These are phyloP conservation scores for Chaetomium olivaceum DNA, from an alignment of 2,329 filamentous ascomycete genomes.

Conservation along the genomic window DNA sequence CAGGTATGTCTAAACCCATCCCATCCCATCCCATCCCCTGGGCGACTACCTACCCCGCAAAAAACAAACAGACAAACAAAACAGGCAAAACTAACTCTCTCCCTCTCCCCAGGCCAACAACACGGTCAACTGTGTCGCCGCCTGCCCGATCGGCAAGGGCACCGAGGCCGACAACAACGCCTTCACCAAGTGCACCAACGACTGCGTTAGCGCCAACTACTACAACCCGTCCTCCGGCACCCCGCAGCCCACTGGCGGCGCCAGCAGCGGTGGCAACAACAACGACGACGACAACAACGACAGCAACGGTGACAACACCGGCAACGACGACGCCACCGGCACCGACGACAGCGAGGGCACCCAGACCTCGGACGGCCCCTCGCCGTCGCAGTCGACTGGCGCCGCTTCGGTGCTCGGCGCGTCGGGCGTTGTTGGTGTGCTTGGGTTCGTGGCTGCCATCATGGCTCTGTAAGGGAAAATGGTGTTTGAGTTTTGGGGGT, in stretches of 20 bases:
- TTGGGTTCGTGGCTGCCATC: constrained; percentile 53
- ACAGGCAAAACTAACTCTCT: background rate
- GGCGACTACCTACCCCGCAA: constrained; percentile 39
- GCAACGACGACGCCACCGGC: constrained; percentile 31
- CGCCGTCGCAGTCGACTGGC: constrained; percentile 24
- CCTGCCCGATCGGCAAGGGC: constrained; percentile 64
- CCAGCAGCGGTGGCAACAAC: constrained; percentile 40
- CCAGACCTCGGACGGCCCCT: constrained; percentile 34
- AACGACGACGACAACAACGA: constrained; percentile 35
- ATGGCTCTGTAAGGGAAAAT: constrained; percentile 48
- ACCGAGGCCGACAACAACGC: constrained; percentile 54
- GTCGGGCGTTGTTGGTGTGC: constrained; percentile 45
- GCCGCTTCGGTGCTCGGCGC: constrained; percentile 40
- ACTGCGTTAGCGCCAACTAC: constrained; percentile 54
- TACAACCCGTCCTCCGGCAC: constrained; percentile 46
- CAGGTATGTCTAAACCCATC: constrained; percentile 21
- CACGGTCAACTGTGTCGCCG: constrained; percentile 62
- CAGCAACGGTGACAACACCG: constrained; percentile 28
- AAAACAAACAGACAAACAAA: constrained; percentile 32
- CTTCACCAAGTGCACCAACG: constrained; percentile 49
- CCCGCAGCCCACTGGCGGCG: constrained; percentile 40
- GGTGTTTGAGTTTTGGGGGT: background rate
- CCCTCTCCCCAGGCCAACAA: constrained; percentile 45
- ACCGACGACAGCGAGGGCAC: constrained; percentile 34
- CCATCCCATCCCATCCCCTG: background rate